Evolutionary conservation across 2,329 filamentous ascomycete species (phyloP), one percentile per base, ranked within the genome.

Genomic region (Ophiosphaerella narmari): DNA sequence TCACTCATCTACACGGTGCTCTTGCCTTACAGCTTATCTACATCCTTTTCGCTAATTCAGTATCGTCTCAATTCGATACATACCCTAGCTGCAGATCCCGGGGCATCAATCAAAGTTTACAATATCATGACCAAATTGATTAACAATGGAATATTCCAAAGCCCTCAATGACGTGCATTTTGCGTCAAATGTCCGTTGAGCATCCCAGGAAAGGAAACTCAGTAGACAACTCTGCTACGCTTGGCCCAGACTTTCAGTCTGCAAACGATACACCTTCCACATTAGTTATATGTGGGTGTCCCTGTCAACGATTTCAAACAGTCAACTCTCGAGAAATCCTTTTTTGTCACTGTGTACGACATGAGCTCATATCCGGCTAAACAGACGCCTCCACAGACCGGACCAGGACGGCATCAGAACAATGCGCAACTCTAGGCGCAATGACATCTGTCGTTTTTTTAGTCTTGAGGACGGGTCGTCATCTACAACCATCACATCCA

Each of bases 11-110:
- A 2, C 26, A 13, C 29, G 6, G 29, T 32, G 14, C 36, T 45
- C 44, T 34, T 12, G 39, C 43, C 48, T 51, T 34, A 34, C 43
- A 43, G 29, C 21, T 47, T 50, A 48, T 49, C 46, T 47, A 37
- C 23, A 35, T 39, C 16, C 44, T 42, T 7, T 31, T 32, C 33
- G 34, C 39, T 24, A 47, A 36, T 48, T 52, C 37, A 46, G 36
- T 46, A 48, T 46, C 41, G 47, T 42, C 34, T 46, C 45, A 43
- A 54, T 46, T 26, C 38, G 43, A 53, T 39, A 53, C 47, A 39
- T 39, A 48, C 46, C 52, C 57, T 56, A 39, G 54, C 42, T 37
- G 55, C 46, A 57, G 57, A 60, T 60, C 57, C 45, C 45, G 36
- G 44, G 41, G 47, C 44, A 39, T 41, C 49, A 55, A 55, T 54